These are phyloP conservation scores for Ophiocordyceps camponoti-saundersi DNA, from an alignment of 2,329 filamentous ascomycete genomes.

Conservation along the genomic window DNA sequence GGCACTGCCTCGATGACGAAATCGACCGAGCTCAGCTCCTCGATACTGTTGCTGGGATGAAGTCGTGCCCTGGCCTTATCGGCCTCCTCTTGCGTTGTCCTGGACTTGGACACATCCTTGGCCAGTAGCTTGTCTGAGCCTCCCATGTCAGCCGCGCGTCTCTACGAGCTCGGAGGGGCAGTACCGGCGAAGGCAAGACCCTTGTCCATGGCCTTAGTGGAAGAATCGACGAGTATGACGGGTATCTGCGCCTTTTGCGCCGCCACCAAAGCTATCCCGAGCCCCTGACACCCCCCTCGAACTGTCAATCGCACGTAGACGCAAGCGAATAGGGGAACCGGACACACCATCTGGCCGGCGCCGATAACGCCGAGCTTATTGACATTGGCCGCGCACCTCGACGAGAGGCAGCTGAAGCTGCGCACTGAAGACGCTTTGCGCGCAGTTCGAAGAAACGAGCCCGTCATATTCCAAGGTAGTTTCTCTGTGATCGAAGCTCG, in stretches of 20 bases:
- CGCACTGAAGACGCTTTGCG: slow-evolving; percentile 22
- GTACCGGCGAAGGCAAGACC: slow-evolving; percentile 75
- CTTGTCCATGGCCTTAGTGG: slow-evolving; percentile 72
- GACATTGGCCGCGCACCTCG: slow-evolving; percentile 49
- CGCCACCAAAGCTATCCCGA: slow-evolving; percentile 90
- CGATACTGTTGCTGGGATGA: slow-evolving; percentile 52
- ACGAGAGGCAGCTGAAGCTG: slow-evolving; percentile 53
- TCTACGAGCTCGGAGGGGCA: neutral
- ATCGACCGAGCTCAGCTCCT: slow-evolving; percentile 67
- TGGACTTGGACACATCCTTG: slow-evolving; percentile 81
- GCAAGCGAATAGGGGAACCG: neutral
- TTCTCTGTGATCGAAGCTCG: too few relatives aligned
- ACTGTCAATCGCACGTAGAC: neutral
- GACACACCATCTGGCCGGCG: slow-evolving; percentile 81
- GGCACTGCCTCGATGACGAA: slow-evolving; percentile 97
- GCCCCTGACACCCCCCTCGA: slow-evolving; percentile 40
- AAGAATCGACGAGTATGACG: slow-evolving; percentile 73
- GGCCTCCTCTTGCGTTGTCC: slow-evolving; percentile 68
- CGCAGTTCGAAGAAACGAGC: slow-evolving; percentile 19
- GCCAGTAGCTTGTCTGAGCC: slow-evolving; percentile 68
- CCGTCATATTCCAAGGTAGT: slow-evolving; percentile 24
- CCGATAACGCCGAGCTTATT: slow-evolving; percentile 84
- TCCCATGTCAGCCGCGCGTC: slow-evolving; percentile 1
- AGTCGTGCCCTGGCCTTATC: slow-evolving; percentile 55
- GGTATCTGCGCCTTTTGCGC: slow-evolving; percentile 69